phyloP scores from a whole-genome alignment of 129 eudicot species.

The Erigeron canadensis region DNA sequence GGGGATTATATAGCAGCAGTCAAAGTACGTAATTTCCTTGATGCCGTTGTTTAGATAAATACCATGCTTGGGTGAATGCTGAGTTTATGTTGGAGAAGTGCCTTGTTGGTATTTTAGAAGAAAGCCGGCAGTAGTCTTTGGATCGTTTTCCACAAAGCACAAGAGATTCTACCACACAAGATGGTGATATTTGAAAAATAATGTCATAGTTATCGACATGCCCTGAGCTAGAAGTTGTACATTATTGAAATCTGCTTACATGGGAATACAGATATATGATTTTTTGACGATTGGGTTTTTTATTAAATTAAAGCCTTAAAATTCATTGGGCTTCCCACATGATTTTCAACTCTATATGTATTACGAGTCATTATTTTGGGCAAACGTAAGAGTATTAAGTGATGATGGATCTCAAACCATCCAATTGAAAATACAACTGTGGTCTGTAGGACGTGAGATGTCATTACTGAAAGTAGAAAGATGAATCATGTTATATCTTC shows the following conservation, averaged over 20 bases:
- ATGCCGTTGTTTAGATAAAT: slow-evolving; percentile 31
- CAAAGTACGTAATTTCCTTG: slow-evolving; percentile 3
- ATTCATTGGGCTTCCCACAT: not conserved
- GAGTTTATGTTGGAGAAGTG: slow-evolving; percentile 45
- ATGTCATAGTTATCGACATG: not conserved
- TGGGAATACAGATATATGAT: slow-evolving; percentile 14
- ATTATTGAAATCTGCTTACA: not conserved
- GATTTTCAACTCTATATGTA: no score
- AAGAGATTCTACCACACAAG: not conserved
- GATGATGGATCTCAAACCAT: no score
- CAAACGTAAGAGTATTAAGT: no score
- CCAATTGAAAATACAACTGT: no score
- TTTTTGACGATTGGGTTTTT: not conserved
- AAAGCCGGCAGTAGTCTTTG: slow-evolving; percentile 25
- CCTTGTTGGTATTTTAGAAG: slow-evolving; percentile 42
- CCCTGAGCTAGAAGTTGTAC: not conserved
- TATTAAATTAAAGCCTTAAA: not conserved
- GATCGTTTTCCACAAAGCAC: not conserved
- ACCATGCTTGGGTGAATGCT: slow-evolving; percentile 52
- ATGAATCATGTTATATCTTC: no score
- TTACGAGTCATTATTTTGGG: no score
- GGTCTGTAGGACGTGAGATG: no score
- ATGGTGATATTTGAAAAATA: slow-evolving; percentile 4
- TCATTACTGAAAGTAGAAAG: no score
- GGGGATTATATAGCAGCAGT: not conserved